Conservation (phyloP, 2,329 filamentous ascomycete species). For the Coniochaeta hoffmannii region DNA sequence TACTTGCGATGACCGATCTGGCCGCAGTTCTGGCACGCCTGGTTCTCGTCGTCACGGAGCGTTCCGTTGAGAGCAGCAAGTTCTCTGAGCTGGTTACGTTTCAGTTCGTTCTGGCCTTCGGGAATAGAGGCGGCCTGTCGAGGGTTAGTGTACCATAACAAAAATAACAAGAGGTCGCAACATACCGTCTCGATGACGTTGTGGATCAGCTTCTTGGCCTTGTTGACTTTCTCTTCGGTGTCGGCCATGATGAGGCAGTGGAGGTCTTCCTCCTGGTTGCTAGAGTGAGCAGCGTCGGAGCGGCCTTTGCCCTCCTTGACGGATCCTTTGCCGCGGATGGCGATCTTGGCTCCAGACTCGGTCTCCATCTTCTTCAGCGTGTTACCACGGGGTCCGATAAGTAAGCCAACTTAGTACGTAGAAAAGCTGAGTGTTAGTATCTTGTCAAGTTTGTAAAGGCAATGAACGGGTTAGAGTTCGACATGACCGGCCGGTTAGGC, state of each 20-base stretch:
- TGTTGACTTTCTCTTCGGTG: constrained; percentile 98
- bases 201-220: constrained; percentile 96
- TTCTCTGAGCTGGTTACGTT: constrained; percentile 96
- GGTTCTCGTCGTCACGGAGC: constrained; percentile 96
- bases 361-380: constrained; percentile 99
- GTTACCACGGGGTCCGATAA: constrained; percentile 99
- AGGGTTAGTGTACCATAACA: constrained; percentile 9
- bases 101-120: constrained; percentile 97
- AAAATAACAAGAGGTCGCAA: constrained; percentile 16
- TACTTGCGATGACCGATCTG: constrained; percentile 99
- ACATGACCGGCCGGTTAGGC: constrained; percentile 22
- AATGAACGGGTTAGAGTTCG: constrained; percentile 25
- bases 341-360: constrained; percentile 96
- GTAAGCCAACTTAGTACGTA: constrained; percentile 89
- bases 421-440: constrained; percentile 90
- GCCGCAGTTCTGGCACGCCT: constrained; percentile 98
- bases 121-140: constrained; percentile 89
- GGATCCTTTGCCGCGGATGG: constrained; percentile 97
- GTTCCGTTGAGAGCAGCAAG: constrained; percentile 98
- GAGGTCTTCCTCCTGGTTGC: constrained; percentile 99
- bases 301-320: constrained; percentile 99
- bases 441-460: constrained; percentile 28
- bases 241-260: constrained; percentile 99
- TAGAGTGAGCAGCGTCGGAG: constrained; percentile 96
- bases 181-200: constrained; percentile 97